Evolutionary conservation across 2,329 filamentous ascomycete species (phyloP).

Genomic region (Fusarium keratoplasticum): DNA sequence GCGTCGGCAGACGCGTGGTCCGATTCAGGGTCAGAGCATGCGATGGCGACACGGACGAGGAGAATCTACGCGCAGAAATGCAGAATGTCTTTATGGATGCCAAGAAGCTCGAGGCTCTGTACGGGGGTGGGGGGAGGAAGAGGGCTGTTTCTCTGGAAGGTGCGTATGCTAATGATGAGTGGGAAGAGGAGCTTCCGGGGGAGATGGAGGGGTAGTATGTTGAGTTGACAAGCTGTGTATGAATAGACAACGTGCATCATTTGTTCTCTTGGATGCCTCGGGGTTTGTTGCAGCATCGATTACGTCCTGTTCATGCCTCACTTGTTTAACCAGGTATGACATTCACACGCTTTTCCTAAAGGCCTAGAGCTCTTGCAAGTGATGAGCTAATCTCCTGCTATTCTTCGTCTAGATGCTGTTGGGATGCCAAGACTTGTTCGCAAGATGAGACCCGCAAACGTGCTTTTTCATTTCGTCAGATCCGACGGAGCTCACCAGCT

Average conservation of each 20-base stretch:
- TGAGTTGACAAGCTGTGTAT: background rate
- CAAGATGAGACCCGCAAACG: background rate
- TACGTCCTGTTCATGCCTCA: background rate
- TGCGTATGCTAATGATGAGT: slow-evolving; percentile 31
- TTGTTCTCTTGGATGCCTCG: background rate
- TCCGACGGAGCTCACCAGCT: too few species aligned
- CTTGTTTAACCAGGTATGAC: background rate
- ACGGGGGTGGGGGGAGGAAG: slow-evolving; percentile 11
- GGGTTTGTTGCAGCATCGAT: background rate
- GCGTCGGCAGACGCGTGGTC: slow-evolving; percentile 18
- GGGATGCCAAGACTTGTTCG: background rate
- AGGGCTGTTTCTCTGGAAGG: slow-evolving; percentile 15
- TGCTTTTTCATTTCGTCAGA: background rate
- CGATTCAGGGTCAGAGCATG: slow-evolving; percentile 10
- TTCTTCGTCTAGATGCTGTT: background rate
- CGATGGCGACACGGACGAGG: slow-evolving; percentile 21
- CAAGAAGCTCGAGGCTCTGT: slow-evolving; percentile 16
- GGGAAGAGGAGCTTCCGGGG: slow-evolving; percentile 27
- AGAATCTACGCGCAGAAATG: slow-evolving; percentile 20
- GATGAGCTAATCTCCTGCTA: background rate
- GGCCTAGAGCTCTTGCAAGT: too few species aligned
- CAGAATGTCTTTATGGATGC: slow-evolving; percentile 32
- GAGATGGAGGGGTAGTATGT: slow-evolving; percentile 32
- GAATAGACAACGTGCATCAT: background rate
- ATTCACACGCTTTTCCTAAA: too few species aligned